phyloP scores from a whole-genome alignment of 805 yeast species.

The Candida morakotiae region DNA sequence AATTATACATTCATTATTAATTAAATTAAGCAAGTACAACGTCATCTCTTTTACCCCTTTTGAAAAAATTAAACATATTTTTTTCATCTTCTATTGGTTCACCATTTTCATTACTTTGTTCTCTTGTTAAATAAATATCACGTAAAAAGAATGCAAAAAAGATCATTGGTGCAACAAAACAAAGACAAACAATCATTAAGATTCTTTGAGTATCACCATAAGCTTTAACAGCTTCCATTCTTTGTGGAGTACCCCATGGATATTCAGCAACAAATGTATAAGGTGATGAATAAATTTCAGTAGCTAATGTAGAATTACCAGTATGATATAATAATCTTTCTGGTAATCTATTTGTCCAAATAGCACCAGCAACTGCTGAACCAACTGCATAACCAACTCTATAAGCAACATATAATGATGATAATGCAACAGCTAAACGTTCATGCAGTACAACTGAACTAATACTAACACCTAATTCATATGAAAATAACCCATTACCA shows the following conservation, averaged over 20 bases:
- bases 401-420: slow-evolving; percentile 55
- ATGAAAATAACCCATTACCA: slow-evolving; percentile 72
- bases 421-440: slow-evolving; percentile 58
- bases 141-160: slow-evolving; percentile 45
- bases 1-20: background rate
- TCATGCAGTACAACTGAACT: slow-evolving; percentile 53
- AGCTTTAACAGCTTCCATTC: slow-evolving; percentile 53
- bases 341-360: slow-evolving; percentile 63
- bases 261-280: slow-evolving; percentile 42
- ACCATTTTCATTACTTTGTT: slow-evolving; percentile 21
- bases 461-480: slow-evolving; percentile 57
- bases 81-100: slow-evolving; percentile 8
- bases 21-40: background rate
- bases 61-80: slow-evolving; percentile 4
- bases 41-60: background rate
- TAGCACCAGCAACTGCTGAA: slow-evolving; percentile 60
- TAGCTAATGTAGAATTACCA: slow-evolving; percentile 21
- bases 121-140: slow-evolving; percentile 43
- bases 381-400: slow-evolving; percentile 66
- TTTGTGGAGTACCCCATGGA: slow-evolving; percentile 61
- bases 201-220: slow-evolving; percentile 58
- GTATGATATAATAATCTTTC: slow-evolving; percentile 32
- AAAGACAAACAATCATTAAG: slow-evolving; percentile 51
- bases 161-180: slow-evolving; percentile 53
- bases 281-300: slow-evolving; percentile 40